Conservation (phyloP, 257 asterid species). For the Capsicum pubescens region DNA sequence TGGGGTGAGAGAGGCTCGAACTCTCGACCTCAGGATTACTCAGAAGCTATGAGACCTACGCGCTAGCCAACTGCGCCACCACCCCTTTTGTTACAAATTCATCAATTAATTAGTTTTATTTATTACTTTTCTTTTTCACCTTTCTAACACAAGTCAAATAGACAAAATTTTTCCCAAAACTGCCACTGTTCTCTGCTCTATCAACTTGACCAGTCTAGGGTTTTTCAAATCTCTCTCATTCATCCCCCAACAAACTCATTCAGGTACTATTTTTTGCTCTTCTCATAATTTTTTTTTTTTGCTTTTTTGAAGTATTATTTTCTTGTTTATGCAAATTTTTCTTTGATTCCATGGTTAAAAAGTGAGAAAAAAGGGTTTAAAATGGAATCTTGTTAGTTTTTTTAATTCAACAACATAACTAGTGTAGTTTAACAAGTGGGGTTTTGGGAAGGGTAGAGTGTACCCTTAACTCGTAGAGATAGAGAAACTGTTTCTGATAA, state of each 20-base stretch:
- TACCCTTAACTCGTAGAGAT: too few relatives aligned
- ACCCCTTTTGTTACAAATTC: constrained; percentile 37
- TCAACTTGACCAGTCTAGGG: constrained; percentile 23
- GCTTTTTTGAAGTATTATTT: not conserved
- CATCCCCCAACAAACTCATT: not conserved
- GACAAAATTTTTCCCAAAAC: not conserved
- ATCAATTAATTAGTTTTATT: accelerated
- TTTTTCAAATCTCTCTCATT: constrained; percentile 12
- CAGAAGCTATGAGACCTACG: constrained; percentile 93
- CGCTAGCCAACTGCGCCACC: constrained; percentile 99
- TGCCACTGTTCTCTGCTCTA: not conserved
- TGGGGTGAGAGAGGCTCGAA: constrained; percentile 95
- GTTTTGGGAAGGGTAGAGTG: too few relatives aligned
- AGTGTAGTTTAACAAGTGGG: too few relatives aligned
- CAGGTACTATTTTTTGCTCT: constrained; percentile 1
- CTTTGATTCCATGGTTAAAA: not conserved
- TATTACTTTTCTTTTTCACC: accelerated
- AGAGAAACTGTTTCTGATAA: too few relatives aligned
- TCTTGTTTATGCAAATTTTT: not conserved
- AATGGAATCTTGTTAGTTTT: not conserved
- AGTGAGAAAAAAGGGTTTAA: not conserved
- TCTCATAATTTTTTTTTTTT: not conserved
- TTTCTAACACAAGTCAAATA: not conserved
- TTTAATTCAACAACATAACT: not conserved
- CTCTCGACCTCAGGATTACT: constrained; percentile 93